A percentile compares a stretch with the other conserved stretches of the same genome.
Evolutionary conservation across 1,284 basidiomycete genomes (phyloP).

Genomic region (Peniophora sp.): DNA sequence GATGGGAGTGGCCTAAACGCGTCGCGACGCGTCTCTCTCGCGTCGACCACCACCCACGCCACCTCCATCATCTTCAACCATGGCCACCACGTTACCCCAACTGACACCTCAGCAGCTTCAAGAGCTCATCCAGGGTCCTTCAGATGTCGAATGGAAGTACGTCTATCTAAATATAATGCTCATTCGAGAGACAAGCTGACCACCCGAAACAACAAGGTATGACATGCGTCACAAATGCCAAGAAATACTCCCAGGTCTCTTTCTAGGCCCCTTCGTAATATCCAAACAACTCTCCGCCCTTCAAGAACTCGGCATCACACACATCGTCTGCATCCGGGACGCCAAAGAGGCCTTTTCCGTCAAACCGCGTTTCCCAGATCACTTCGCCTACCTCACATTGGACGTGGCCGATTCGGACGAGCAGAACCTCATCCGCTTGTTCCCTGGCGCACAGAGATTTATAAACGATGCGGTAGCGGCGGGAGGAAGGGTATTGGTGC

Average conservation of each 20-base stretch:
- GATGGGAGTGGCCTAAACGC: neutral
- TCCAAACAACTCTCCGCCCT: slow-evolving; percentile 74
- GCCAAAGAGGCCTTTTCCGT: slow-evolving; percentile 84
- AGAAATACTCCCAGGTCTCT: slow-evolving; percentile 79
- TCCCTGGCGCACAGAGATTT: slow-evolving; percentile 73
- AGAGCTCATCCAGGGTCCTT: slow-evolving; percentile 64
- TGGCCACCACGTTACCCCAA: neutral
- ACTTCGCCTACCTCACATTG: slow-evolving; percentile 74
- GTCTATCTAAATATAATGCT: slow-evolving; percentile 13
- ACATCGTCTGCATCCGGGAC: slow-evolving; percentile 87
- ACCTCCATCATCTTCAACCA: neutral
- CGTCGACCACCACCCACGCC: neutral
- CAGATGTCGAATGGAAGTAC: slow-evolving; percentile 73
- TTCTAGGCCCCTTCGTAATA: slow-evolving; percentile 83
- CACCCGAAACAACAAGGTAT: slow-evolving; percentile 48
- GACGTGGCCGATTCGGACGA: slow-evolving; percentile 89
- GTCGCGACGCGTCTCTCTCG: neutral
- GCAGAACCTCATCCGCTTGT: slow-evolving; percentile 82
- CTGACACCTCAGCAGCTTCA: slow-evolving; percentile 35
- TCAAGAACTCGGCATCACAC: slow-evolving; percentile 62
- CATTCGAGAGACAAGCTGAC: slow-evolving; percentile 2
- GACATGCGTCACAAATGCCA: slow-evolving; percentile 94
- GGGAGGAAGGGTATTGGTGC: slow-evolving; percentile 79
- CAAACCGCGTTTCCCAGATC: slow-evolving; percentile 74
- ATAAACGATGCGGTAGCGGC: slow-evolving; percentile 64